Evolutionary conservation across 2,329 filamentous ascomycete species (phyloP).

Genomic region (Onygenales sp.): DNA sequence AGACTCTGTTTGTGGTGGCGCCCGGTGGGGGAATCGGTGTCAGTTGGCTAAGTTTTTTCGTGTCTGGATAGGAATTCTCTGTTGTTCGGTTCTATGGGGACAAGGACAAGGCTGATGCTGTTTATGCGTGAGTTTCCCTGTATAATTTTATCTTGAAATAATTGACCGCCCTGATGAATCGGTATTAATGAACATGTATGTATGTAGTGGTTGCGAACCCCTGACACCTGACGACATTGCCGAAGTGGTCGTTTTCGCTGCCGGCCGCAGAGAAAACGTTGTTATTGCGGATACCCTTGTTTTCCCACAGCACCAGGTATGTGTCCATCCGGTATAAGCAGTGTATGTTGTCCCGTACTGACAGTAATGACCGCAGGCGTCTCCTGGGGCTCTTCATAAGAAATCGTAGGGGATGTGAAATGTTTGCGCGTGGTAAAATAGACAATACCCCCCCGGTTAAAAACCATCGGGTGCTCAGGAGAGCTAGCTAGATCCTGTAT

Average conservation of each 20-base stretch:
- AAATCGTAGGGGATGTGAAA: too few species aligned
- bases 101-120: conserved; percentile 78
- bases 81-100: conserved; percentile 83
- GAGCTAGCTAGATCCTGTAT: too few species aligned
- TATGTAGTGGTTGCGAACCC: conserved; percentile 60
- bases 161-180: not conserved
- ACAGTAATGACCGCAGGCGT: not conserved
- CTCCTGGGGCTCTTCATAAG: too few species aligned
- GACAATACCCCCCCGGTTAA: too few species aligned
- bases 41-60: too few species aligned
- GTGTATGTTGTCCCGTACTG: not conserved
- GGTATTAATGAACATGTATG: not conserved
- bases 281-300: conserved; percentile 80
- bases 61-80: conserved; percentile 60
- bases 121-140: conserved; percentile 58
- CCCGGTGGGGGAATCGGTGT: too few species aligned
- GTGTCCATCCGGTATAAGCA: conserved; percentile 14
- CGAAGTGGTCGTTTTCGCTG: conserved; percentile 79
- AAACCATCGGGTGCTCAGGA: too few species aligned
- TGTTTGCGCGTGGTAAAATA: too few species aligned
- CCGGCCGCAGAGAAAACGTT: conserved; percentile 77
- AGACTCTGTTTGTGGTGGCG: not conserved
- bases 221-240: conserved; percentile 86
- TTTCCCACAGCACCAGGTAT: conserved; percentile 82
- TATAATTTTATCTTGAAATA: not conserved